Base-by-base conservation (phyloP, 495 filamentous ascomycete species). In the Hapsidospora chrysogenum region DNA sequence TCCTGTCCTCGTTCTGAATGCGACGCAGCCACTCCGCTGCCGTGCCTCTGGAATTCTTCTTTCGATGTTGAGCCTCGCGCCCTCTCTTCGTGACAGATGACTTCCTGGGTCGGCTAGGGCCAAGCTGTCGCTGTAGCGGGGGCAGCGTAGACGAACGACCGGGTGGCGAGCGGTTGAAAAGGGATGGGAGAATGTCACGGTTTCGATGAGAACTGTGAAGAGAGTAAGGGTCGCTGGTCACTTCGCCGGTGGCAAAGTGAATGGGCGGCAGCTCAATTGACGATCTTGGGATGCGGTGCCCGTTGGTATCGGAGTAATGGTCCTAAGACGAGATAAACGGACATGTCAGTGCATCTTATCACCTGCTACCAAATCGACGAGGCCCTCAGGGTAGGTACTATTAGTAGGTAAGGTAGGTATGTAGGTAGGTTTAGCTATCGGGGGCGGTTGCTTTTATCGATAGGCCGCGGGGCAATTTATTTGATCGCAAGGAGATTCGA, bases 61-160 rank as follows among this genome's bases (percentile, higher is more conserved):
- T 69, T 44, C 82, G 81, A 41, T 93, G 85, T 43, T 80, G 80
- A 1, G 73, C 60, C 45, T 76, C 72, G 27, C 77, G 61, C 9
- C 72, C 72, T 19, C 75, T 72, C 48, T 86, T 80, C 2, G 77
- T 72, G 15, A 93, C 74, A 1, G 85, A 92, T 16, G 77, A 77
- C 50, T 92, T 94, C 47, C 85, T 74, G 17, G 82, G 75, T 31
- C 84, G 67, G 34, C 63, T 67, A 18, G 72, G 59, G 38, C 80
- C 60, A 5, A 64, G 37, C 0, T 58, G 59, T 36, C 81, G 63
- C 43, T 85, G 79, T 22, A 85, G 68, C 0, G 83, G 84, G 29
- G 85, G 84, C 9, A 92, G 65, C 1, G 84, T 92, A 2, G 83
- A 83, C 5, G 82, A 87, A 36, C 84, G 80, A 44, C 79, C 81